Evolutionary conservation across 2,329 filamentous ascomycete genomes (phyloP).

Genomic region (Claviceps pazoutovae): DNA sequence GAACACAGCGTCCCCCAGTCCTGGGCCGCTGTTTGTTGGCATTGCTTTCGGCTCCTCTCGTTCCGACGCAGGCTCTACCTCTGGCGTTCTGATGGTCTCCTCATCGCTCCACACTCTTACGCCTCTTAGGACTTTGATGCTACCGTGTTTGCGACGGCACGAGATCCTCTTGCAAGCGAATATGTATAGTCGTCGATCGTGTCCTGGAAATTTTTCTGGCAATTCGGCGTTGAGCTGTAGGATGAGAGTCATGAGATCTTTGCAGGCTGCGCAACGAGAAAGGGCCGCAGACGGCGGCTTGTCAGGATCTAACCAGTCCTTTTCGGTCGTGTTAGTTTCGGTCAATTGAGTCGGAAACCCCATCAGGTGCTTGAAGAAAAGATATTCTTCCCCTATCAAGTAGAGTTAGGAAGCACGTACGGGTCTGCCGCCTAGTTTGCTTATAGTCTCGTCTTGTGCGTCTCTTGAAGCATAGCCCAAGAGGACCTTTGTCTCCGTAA

Average conservation of each 20-base stretch:
- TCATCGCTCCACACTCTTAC: slow-evolving; percentile 40
- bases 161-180: slow-evolving; percentile 66
- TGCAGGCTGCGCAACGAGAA: slow-evolving; percentile 79
- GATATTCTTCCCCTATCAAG: background rate
- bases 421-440: slow-evolving; percentile 73
- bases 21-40: slow-evolving; percentile 19
- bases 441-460: slow-evolving; percentile 66
- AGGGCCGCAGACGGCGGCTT: slow-evolving; percentile 60
- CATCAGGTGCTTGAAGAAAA: background rate
- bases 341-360: background rate
- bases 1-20: slow-evolving; percentile 56
- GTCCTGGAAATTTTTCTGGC: slow-evolving; percentile 69
- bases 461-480: slow-evolving; percentile 81
- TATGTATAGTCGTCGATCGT: slow-evolving; percentile 79
- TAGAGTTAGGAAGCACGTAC: slow-evolving; percentile 36
- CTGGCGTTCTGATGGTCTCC: slow-evolving; percentile 17
- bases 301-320: slow-evolving; percentile 74
- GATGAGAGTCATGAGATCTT: slow-evolving; percentile 66
- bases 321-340: slow-evolving; percentile 1
- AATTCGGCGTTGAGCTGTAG: slow-evolving; percentile 87
- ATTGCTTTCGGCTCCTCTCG: slow-evolving; percentile 21
- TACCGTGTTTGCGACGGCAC: slow-evolving; percentile 72
- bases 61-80: slow-evolving; percentile 17
- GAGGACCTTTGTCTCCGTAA: slow-evolving; percentile 72
- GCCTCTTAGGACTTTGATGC: slow-evolving; percentile 61